phyloP scores from a whole-genome alignment of 805 yeast species.

The Brettanomyces bruxellensis region DNA sequence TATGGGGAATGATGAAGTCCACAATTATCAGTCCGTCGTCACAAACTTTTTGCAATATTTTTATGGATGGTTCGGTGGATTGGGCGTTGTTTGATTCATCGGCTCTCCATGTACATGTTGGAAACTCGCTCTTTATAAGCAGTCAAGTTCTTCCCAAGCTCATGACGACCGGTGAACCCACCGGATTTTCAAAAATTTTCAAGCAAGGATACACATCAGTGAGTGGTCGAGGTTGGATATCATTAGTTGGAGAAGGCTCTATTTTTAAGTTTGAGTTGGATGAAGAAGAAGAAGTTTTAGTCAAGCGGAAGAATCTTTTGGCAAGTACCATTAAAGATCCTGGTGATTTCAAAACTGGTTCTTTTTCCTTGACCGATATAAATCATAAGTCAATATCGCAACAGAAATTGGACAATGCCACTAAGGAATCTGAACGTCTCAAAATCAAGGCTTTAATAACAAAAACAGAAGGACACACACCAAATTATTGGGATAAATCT shows the following conservation, averaged over 20 bases:
- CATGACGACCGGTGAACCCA: slow-evolving; percentile 26
- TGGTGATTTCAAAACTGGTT: slow-evolving; percentile 27
- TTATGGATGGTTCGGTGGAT: slow-evolving; percentile 50
- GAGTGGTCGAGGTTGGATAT: slow-evolving; percentile 50
- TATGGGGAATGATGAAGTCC: slow-evolving; percentile 1
- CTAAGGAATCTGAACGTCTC: not conserved
- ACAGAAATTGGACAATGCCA: not conserved
- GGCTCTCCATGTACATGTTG: slow-evolving; percentile 43
- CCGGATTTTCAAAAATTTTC: slow-evolving; percentile 32
- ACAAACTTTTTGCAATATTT: slow-evolving; percentile 35
- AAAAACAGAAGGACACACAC: not conserved
- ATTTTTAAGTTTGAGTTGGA: slow-evolving; percentile 37
- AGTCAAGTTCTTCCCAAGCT: slow-evolving; percentile 30
- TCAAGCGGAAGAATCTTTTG: slow-evolving; percentile 37
- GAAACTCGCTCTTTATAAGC: slow-evolving; percentile 37
- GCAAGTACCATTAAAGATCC: slow-evolving; percentile 44
- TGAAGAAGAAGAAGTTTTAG: slow-evolving; percentile 38
- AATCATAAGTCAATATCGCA: slow-evolving; percentile 2
- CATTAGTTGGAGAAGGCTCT: slow-evolving; percentile 46
- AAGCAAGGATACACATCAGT: slow-evolving; percentile 37
- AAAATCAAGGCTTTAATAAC: not conserved
- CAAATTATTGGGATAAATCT: not conserved
- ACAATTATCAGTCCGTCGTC: slow-evolving; percentile 9
- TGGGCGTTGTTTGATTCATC: slow-evolving; percentile 48
- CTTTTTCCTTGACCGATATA: slow-evolving; percentile 12